These are phyloP conservation scores for Termitomyces sp. DNA, from an alignment of 768 basidiomycete species.

Conservation along the genomic window DNA sequence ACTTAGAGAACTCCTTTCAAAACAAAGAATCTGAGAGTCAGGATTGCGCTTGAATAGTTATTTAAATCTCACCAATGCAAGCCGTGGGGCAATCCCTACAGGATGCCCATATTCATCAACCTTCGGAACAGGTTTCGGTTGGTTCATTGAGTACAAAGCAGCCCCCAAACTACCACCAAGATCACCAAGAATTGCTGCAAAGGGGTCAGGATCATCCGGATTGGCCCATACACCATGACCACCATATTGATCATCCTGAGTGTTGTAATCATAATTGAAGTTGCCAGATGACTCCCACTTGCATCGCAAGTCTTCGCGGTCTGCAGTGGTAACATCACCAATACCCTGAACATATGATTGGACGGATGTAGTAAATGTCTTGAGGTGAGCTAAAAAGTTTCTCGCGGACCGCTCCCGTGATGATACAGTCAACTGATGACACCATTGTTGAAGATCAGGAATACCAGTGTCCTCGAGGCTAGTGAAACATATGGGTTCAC, in stretches of 20 bases:
- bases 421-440: slow-evolving; percentile 48
- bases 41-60: not conserved
- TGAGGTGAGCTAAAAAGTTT: slow-evolving; percentile 45
- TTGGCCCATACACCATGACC: slow-evolving; percentile 9
- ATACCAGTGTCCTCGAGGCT: slow-evolving; percentile 52
- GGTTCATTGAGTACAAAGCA: slow-evolving; percentile 32
- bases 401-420: slow-evolving; percentile 46
- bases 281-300: slow-evolving; percentile 51
- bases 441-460: slow-evolving; percentile 56
- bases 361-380: slow-evolving; percentile 45
- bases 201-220: slow-evolving; percentile 23
- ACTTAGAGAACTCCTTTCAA: slow-evolving; percentile 40
- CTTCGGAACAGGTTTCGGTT: slow-evolving; percentile 31
- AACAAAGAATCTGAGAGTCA: not conserved
- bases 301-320: slow-evolving; percentile 45
- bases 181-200: slow-evolving; percentile 28
- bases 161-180: slow-evolving; percentile 20
- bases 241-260: slow-evolving; percentile 17
- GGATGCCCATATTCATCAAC: slow-evolving; percentile 38
- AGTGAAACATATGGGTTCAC: slow-evolving; percentile 52
- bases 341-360: slow-evolving; percentile 47
- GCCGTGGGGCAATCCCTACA: slow-evolving; percentile 43
- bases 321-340: slow-evolving; percentile 46
- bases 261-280: slow-evolving; percentile 20
- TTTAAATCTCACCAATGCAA: slow-evolving; percentile 29